Conservation (phyloP, 2,329 filamentous ascomycete species). For the Aspergillus fischeri region DNA sequence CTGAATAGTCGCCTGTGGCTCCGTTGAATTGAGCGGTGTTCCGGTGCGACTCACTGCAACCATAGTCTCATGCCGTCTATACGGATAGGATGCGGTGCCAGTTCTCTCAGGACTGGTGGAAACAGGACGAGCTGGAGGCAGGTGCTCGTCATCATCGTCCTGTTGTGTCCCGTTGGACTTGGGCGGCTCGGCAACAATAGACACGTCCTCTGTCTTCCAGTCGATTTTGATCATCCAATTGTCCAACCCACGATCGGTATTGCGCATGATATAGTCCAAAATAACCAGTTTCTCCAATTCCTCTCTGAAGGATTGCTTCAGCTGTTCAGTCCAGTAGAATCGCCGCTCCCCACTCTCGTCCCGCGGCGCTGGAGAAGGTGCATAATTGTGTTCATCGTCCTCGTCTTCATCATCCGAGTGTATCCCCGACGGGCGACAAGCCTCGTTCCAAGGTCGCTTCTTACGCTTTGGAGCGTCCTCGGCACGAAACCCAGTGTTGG, state of each 20-base stretch:
- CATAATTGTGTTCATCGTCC: constrained; percentile 41
- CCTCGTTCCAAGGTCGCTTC: constrained; percentile 73
- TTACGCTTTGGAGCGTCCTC: constrained; percentile 64
- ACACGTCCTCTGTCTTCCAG: constrained; percentile 74
- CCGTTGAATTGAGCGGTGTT: constrained; percentile 46
- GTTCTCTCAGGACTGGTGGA: constrained; percentile 45
- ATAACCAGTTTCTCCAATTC: constrained; percentile 97
- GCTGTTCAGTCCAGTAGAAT: constrained; percentile 79
- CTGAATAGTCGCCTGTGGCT: constrained; percentile 58
- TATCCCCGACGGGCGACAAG: constrained; percentile 65
- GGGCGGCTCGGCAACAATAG: constrained; percentile 80
- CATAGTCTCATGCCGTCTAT: constrained; percentile 80
- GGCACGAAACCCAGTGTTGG: constrained; percentile 63
- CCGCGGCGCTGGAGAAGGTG: constrained; percentile 40
- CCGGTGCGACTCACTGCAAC: constrained; percentile 59
- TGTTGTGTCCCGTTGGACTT: constrained; percentile 53
- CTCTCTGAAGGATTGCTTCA: constrained; percentile 91
- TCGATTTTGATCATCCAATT: constrained; percentile 99
- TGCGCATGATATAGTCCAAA: constrained; percentile 97
- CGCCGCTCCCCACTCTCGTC: constrained; percentile 45
- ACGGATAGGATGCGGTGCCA: constrained; percentile 55
- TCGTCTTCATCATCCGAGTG: constrained; percentile 61
- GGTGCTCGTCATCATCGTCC: constrained; percentile 45
- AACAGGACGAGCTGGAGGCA: constrained; percentile 59
- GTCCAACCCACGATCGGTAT: constrained; percentile 91